These are phyloP conservation scores for Penicillium coprophilum DNA, from an alignment of 495 filamentous ascomycete species.

Conservation along the genomic window DNA sequence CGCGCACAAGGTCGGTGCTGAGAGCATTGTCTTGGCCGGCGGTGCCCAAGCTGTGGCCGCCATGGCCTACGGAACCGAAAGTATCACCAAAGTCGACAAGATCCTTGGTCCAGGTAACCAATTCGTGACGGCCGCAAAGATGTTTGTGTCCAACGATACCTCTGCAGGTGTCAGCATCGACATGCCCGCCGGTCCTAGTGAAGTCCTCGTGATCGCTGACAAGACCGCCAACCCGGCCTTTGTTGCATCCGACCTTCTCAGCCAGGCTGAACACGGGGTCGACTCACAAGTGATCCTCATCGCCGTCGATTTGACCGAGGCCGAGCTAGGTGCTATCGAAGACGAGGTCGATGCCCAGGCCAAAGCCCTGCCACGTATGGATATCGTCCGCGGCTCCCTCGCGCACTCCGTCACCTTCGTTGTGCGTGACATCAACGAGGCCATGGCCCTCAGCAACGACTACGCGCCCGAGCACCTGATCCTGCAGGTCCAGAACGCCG, in stretches of 20 bases:
- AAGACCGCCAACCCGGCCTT: constrained; percentile 86
- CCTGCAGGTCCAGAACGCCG: constrained; percentile 76
- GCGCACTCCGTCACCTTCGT: constrained; percentile 85
- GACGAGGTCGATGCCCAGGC: constrained; percentile 89
- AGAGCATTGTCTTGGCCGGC: constrained; percentile 91
- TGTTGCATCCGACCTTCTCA: constrained; percentile 90
- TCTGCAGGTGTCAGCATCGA: constrained; percentile 93
- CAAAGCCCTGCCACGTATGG: constrained; percentile 80
- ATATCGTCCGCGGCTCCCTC: constrained; percentile 91
- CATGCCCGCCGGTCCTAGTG: constrained; percentile 96
- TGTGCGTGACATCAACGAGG: constrained; percentile 77
- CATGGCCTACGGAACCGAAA: constrained; percentile 68
- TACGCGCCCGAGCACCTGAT: constrained; percentile 99
- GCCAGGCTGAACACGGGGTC: constrained; percentile 93
- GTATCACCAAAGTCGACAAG: constrained; percentile 94
- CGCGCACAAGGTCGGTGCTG: constrained; percentile 95
- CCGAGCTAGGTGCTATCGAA: constrained; percentile 75
- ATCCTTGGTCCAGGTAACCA: constrained; percentile 97
- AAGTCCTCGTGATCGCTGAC: constrained; percentile 96
- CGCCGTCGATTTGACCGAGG: constrained; percentile 72
- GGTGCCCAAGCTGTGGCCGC: constrained; percentile 91
- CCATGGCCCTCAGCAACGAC: constrained; percentile 81
- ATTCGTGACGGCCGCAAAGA: constrained; percentile 98
- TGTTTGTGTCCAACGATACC: constrained; percentile 94
- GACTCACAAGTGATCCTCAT: constrained; percentile 96